Evolutionary conservation across 192 early-diverging fungal genomes (phyloP).

Genomic region (Backusella tarrabulga): DNA sequence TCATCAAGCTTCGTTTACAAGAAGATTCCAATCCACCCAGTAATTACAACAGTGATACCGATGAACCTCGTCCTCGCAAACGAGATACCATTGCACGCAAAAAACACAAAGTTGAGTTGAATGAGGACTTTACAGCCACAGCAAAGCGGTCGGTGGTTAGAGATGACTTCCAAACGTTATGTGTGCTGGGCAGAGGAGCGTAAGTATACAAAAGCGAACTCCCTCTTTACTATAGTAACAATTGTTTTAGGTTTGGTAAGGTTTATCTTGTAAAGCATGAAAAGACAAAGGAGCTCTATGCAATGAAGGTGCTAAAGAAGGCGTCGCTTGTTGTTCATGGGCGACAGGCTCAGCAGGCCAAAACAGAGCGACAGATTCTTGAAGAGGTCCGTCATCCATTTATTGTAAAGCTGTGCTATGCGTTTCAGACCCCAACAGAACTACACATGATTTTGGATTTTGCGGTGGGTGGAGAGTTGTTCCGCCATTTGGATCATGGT

Average conservation of each 20-base stretch:
- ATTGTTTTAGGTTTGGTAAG: constrained; percentile 64
- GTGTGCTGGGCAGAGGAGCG: constrained; percentile 53
- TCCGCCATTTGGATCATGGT: constrained; percentile 77
- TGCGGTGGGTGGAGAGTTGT: constrained; percentile 89
- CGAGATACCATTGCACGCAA: background rate
- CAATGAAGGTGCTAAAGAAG: constrained; percentile 94
- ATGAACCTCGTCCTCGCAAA: constrained; percentile 25
- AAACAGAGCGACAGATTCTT: constrained; percentile 82
- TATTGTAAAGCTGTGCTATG: constrained; percentile 90
- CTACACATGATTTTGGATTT: constrained; percentile 89
- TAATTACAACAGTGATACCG: constrained; percentile 31
- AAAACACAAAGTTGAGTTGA: constrained; percentile 38
- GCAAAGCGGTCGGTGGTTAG: constrained; percentile 34
- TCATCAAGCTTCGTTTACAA: constrained; percentile 10
- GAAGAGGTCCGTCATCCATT: constrained; percentile 91
- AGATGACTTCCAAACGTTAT: constrained; percentile 48
- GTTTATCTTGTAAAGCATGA: constrained; percentile 81
- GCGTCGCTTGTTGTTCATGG: constrained; percentile 77
- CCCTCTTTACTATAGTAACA: background rate
- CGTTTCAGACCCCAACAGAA: constrained; percentile 84
- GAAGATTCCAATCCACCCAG: constrained; percentile 27
- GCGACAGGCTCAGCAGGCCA: constrained; percentile 75
- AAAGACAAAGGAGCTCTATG: constrained; percentile 54
- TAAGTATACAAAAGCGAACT: constrained; percentile 26
- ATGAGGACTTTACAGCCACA: constrained; percentile 33